phyloP scores from a whole-genome alignment of 805 yeast species.

The Myxozyma mucilagina region DNA sequence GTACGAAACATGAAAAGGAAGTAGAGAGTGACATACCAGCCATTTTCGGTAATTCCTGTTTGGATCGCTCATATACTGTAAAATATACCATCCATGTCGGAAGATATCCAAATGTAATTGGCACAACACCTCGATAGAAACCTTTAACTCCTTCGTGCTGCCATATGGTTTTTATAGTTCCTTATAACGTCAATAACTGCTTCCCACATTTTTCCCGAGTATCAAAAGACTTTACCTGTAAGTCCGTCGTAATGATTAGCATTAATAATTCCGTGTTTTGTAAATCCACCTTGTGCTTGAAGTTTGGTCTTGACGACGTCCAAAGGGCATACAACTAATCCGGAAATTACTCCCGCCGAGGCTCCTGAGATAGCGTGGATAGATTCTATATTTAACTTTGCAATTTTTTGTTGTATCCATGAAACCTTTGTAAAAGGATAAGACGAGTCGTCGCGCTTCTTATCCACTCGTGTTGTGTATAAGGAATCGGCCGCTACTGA shows the following conservation, averaged over 20 bases:
- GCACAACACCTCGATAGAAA: conserved; percentile 83
- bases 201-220: not conserved
- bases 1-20: not conserved
- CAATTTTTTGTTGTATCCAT: not conserved
- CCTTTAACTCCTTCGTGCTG: conserved; percentile 81
- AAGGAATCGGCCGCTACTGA: not conserved
- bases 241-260: conserved; percentile 28
- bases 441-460: not conserved
- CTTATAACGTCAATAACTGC: conserved; percentile 31
- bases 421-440: not conserved
- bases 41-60: conserved; percentile 39
- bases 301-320: conserved; percentile 93
- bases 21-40: not conserved
- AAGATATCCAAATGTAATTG: conserved; percentile 89
- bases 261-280: conserved; percentile 15
- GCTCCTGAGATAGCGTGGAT: conserved; percentile 83
- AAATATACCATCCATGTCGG: conserved; percentile 98
- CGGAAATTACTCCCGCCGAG: conserved; percentile 87
- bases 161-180: conserved; percentile 65
- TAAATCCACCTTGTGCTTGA: conserved; percentile 80
- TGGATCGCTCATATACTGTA: conserved; percentile 81
- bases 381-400: not conserved
- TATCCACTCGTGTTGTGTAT: not conserved
- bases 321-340: conserved; percentile 87
- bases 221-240: conserved; percentile 7